Evolutionary conservation across 805 yeast genomes (phyloP).

Genomic region (Yamadazyma phyllophila): DNA sequence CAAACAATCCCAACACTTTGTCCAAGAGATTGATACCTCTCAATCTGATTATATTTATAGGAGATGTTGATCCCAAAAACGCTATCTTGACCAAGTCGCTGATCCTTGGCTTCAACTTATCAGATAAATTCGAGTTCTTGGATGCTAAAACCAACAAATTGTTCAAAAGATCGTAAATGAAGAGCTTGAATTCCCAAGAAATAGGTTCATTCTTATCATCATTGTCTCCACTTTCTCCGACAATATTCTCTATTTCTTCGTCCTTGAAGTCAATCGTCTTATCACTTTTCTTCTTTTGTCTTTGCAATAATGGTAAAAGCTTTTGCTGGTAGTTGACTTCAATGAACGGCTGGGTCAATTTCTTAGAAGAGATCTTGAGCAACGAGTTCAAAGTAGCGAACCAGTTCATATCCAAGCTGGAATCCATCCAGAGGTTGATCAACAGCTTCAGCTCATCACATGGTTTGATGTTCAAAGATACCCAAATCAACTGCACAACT

Average conservation of each 20-base stretch:
- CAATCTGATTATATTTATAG: conserved; percentile 56
- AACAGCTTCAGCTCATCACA: conserved; percentile 45
- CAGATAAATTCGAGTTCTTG: conserved; percentile 36
- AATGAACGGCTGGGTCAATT: conserved; percentile 39
- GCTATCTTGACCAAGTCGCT: conserved; percentile 74
- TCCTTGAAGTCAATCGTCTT: conserved; percentile 34
- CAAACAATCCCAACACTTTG: conserved; percentile 57
- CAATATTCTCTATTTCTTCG: conserved; percentile 41
- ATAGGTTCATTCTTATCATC: conserved; percentile 53
- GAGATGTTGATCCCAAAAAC: conserved; percentile 77
- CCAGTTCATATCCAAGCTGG: conserved; percentile 52
- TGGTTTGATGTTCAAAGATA: conserved; percentile 48
- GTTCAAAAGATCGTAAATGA: conserved; percentile 46
- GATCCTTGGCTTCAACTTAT: conserved; percentile 43
- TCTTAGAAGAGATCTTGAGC: conserved; percentile 44
- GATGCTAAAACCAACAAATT: conserved; percentile 41
- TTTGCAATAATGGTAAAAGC: conserved; percentile 40
- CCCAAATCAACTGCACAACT: conserved; percentile 60
- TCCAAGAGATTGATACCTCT: conserved; percentile 68
- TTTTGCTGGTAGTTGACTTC: conserved; percentile 40
- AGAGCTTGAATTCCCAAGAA: conserved; percentile 54
- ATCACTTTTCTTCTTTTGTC: conserved; percentile 32
- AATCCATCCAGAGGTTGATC: conserved; percentile 60
- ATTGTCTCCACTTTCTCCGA: conserved; percentile 31
- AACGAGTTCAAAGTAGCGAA: conserved; percentile 52